phyloP scores from a whole-genome alignment of 2,329 filamentous ascomycete genomes.

The Penicillium polonicum region DNA sequence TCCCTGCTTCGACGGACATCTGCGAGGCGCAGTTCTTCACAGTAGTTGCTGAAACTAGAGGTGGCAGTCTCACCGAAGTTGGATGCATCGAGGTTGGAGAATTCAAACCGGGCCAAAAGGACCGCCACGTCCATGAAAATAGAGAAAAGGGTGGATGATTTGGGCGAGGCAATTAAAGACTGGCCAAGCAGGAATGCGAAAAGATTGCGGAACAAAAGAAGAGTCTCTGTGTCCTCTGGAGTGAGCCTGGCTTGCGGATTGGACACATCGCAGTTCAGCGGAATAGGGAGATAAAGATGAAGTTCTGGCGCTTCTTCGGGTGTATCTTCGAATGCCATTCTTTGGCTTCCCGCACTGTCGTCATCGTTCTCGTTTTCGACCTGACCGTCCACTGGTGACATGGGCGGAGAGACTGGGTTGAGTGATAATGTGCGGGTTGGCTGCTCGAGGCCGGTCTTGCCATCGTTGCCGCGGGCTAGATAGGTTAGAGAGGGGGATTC shows the following conservation, averaged over 20 bases:
- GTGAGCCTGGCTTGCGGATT: conserved; percentile 34
- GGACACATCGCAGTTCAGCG: conserved; percentile 53
- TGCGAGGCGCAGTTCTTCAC: conserved; percentile 71
- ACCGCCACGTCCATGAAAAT: conserved; percentile 62
- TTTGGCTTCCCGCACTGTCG: conserved; percentile 49
- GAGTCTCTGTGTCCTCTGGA: conserved; percentile 54
- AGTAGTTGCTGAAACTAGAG: conserved; percentile 57
- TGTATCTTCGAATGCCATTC: conserved; percentile 49
- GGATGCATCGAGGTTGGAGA: conserved; percentile 61
- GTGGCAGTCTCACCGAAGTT: conserved; percentile 63
- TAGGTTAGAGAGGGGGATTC: conserved; percentile 57
- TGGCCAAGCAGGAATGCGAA: conserved; percentile 64
- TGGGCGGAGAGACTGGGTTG: conserved; percentile 33
- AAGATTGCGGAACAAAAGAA: conserved; percentile 61
- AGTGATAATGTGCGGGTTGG: conserved; percentile 34
- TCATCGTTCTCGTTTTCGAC: conserved; percentile 33
- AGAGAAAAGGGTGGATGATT: conserved; percentile 55
- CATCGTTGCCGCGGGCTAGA: conserved; percentile 53
- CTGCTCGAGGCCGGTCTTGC: conserved; percentile 42
- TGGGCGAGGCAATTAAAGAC: conserved; percentile 59
- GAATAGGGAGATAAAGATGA: conserved; percentile 60
- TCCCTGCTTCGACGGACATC: conserved; percentile 81
- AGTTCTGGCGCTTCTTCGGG: conserved; percentile 45
- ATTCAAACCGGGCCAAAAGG: conserved; percentile 57
- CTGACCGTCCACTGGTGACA: conserved; percentile 32